Percentiles rank a stretch among this genome's conserved stretches.
Evolutionary conservation across 345 rosid genomes (phyloP).

Genomic region (Nephelium lappaceum): DNA sequence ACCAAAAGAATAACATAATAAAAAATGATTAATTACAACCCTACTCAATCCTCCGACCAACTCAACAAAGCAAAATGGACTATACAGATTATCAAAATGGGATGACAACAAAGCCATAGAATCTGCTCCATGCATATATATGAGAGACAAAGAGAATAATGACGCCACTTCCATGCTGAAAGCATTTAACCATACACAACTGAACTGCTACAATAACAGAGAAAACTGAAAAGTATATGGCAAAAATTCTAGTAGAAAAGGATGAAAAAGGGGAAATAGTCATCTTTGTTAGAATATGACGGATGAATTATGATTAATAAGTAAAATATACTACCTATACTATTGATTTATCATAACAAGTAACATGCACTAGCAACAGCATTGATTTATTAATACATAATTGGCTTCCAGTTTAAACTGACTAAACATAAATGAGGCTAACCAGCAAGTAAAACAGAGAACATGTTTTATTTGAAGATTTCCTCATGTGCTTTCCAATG

Average conservation of each 20-base stretch:
- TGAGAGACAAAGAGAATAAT: background rate
- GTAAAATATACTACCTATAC: background rate
- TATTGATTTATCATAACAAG: background rate
- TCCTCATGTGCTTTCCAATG: background rate
- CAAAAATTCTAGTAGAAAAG: background rate
- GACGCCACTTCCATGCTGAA: background rate
- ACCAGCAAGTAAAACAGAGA: background rate
- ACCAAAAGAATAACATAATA: background rate
- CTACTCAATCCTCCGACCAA: background rate
- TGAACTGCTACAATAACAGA: background rate
- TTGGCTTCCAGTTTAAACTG: background rate
- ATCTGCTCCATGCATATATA: conserved; percentile 1
- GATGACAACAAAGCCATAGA: background rate
- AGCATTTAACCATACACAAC: background rate
- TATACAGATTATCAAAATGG: background rate
- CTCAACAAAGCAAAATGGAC: background rate
- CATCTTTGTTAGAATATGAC: background rate
- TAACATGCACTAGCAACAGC: background rate
- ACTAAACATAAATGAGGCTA: conserved; percentile 1
- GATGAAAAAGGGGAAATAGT: background rate
- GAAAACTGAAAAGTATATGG: background rate
- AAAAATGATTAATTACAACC: background rate
- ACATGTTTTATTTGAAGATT: background rate
- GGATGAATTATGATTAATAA: background rate
- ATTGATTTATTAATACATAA: background rate